Conservation (phyloP, 768 basidiomycete species). For the Candolleomyces eurysporus region DNA sequence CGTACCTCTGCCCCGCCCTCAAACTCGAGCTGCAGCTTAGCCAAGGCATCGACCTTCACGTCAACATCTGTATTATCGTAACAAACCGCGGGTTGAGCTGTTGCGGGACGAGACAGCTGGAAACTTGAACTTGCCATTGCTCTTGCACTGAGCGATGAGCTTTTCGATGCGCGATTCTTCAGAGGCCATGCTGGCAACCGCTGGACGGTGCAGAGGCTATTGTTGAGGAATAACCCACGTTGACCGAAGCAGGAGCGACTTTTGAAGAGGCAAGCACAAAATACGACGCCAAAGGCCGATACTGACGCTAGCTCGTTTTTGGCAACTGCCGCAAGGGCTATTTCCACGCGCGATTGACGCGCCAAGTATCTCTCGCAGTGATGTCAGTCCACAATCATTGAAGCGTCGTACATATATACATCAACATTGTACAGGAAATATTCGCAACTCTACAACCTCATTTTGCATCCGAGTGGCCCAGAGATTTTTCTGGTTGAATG, state of each 20-base stretch:
- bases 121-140: slow-evolving; percentile 45
- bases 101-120: background rate
- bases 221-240: background rate
- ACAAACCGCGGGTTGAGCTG: slow-evolving; percentile 3
- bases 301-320: background rate
- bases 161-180: slow-evolving; percentile 52
- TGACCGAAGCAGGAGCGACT: background rate
- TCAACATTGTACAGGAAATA: background rate
- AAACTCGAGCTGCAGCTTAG: slow-evolving; percentile 74
- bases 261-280: background rate
- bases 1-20: slow-evolving; percentile 69
- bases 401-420: too few relatives aligned
- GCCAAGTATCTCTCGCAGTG: background rate
- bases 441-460: slow-evolving; percentile 4
- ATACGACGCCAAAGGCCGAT: background rate
- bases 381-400: too few relatives aligned
- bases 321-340: background rate
- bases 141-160: slow-evolving; percentile 64
- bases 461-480: slow-evolving; percentile 87
- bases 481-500: slow-evolving; percentile 73
- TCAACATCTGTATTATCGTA: slow-evolving; percentile 59
- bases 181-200: slow-evolving; percentile 42
- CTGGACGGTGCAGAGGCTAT: background rate
- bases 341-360: background rate
- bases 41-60: slow-evolving; percentile 74